phyloP scores from a whole-genome alignment of 2,329 filamentous ascomycete genomes.

The Ambrosiella beaveri region DNA sequence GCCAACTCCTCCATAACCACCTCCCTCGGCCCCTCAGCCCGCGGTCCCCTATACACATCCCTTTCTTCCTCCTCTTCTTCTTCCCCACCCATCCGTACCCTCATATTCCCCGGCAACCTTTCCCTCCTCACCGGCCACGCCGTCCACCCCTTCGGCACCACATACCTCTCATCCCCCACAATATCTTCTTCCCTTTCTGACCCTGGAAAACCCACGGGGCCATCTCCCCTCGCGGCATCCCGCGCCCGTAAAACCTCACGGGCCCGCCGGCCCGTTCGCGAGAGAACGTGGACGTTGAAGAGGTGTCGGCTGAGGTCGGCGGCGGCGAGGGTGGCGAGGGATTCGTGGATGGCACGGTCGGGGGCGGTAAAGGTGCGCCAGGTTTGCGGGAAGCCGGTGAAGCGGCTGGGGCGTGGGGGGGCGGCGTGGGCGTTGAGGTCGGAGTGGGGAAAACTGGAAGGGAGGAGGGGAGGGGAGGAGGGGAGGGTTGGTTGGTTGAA shows the following conservation, averaged over 20 bases:
- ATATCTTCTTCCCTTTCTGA: not conserved
- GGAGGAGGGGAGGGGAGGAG: not conserved
- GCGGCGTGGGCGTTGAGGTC: not conserved
- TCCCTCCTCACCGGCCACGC: conserved; percentile 61
- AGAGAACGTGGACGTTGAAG: conserved; percentile 60
- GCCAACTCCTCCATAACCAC: conserved; percentile 9
- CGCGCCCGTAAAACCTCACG: conserved; percentile 15
- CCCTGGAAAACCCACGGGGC: not conserved
- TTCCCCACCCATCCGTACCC: not conserved
- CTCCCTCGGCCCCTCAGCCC: not conserved
- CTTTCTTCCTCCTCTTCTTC: not conserved
- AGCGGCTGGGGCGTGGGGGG: conserved; percentile 47
- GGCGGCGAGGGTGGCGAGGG: conserved; percentile 45
- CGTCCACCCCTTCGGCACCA: conserved; percentile 50
- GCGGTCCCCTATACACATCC: not conserved
- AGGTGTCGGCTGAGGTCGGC: conserved; percentile 59
- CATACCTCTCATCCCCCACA: conserved; percentile 16
- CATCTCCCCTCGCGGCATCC: conserved; percentile 14
- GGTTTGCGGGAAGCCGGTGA: conserved; percentile 45
- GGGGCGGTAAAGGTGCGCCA: conserved; percentile 47
- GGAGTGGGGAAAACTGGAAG: not conserved
- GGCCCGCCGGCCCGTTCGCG: conserved; percentile 18
- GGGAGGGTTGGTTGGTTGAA: not conserved
- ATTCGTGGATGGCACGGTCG: conserved; percentile 45
- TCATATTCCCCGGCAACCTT: conserved; percentile 33